A percentile compares a stretch with the other conserved stretches of the same genome.
Conservation (phyloP, 208 protist genomes). For the Leishmania martiniquensis region DNA sequence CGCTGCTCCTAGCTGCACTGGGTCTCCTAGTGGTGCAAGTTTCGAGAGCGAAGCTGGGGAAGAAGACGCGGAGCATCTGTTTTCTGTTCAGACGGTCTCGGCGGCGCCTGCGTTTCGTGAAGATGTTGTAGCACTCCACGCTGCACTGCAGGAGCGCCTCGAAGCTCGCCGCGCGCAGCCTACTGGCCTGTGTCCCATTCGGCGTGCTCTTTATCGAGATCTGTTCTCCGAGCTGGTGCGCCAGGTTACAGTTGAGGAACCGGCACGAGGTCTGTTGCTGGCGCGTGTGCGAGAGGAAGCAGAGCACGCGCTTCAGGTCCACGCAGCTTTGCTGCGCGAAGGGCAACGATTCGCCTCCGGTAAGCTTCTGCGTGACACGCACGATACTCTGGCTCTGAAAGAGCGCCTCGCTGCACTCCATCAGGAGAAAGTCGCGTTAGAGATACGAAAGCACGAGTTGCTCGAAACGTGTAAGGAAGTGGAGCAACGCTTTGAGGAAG, state of each 20-base stretch:
- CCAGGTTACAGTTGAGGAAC: conserved; percentile 98
- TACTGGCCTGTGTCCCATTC: conserved; percentile 96
- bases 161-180: conserved; percentile 93
- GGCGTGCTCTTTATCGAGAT: conserved; percentile 97
- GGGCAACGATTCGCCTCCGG: conserved; percentile 89
- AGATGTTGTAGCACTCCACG: conserved; percentile 86
- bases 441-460: conserved; percentile 41
- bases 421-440: conserved; percentile 30
- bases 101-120: conserved; percentile 53
- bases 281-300: conserved; percentile 97
- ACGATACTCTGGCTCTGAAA: conserved; percentile 25
- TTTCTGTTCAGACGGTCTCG: conserved; percentile 59
- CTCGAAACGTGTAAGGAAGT: conserved; percentile 30
- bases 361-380: conserved; percentile 36
- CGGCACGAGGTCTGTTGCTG: conserved; percentile 97
- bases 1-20: not conserved
- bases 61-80: not conserved
- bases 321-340: conserved; percentile 53
- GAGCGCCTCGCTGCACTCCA: conserved; percentile 35
- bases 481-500: conserved; percentile 38
- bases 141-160: conserved; percentile 90
- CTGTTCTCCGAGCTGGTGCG: conserved; percentile 98
- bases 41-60: not conserved
- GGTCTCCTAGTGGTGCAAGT: not conserved
- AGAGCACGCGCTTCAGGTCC: conserved; percentile 52